Conservation (phyloP, 1,284 basidiomycete genomes). For the Vanrija humicola region DNA sequence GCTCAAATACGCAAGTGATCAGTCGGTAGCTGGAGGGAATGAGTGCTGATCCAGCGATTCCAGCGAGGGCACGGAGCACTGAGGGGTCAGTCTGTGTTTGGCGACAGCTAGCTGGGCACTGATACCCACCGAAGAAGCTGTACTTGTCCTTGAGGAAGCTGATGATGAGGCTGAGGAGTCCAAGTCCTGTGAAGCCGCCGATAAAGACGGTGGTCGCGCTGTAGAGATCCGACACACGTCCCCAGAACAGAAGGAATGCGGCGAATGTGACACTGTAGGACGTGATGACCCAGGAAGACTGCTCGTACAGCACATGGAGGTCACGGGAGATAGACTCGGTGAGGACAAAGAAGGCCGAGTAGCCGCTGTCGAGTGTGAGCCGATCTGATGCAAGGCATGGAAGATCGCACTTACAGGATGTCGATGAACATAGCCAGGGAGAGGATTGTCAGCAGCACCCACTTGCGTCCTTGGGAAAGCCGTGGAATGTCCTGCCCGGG, state of each 20-base stretch:
- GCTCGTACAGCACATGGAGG: conserved; percentile 12
- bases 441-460: conserved; percentile 26
- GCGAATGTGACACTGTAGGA: conserved; percentile 42
- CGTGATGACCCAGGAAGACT: conserved; percentile 24
- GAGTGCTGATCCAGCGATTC: conserved; percentile 29
- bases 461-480: conserved; percentile 20
- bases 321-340: conserved; percentile 14
- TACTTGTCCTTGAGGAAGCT: conserved; percentile 35
- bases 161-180: conserved; percentile 28
- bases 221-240: conserved; percentile 38
- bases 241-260: conserved; percentile 37
- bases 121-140: conserved; percentile 19
- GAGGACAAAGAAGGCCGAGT: conserved; percentile 21
- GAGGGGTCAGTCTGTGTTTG: too few species aligned
- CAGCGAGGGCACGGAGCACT: conserved; percentile 31
- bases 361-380: conserved; percentile 16
- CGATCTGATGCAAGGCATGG: not conserved
- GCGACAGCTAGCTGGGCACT: too few species aligned
- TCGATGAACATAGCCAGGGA: conserved; percentile 31
- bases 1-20: conserved; percentile 38
- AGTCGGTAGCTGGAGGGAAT: conserved; percentile 44
- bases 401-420: conserved; percentile 1
- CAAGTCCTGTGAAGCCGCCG: conserved; percentile 31
- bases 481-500: too few species aligned
- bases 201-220: conserved; percentile 33